Percentiles rank a stretch among this genome's conserved stretches.
Conservation (phyloP, 2,329 filamentous ascomycete genomes). For the Pestalotiopsis sp. region DNA sequence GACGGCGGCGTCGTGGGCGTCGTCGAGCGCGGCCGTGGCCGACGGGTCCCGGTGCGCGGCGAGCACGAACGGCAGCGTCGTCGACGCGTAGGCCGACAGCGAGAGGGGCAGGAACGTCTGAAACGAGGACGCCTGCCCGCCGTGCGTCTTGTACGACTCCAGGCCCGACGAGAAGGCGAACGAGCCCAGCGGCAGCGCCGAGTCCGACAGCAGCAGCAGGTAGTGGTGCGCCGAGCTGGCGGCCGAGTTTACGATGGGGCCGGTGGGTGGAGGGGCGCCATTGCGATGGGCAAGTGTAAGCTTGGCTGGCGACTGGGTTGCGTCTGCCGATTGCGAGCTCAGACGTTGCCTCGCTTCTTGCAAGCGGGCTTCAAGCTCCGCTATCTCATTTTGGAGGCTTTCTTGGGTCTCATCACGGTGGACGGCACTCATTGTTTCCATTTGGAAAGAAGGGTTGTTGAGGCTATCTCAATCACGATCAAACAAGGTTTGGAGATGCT, state of each 20-base stretch:
- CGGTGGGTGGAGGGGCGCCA: slow-evolving; percentile 11
- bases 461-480: neutral
- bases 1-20: slow-evolving; percentile 74
- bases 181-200: slow-evolving; percentile 79
- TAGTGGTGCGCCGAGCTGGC: slow-evolving; percentile 55
- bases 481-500: neutral
- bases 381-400: slow-evolving; percentile 54
- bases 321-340: slow-evolving; percentile 12
- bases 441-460: neutral
- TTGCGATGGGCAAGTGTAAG: slow-evolving; percentile 5
- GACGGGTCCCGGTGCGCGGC: slow-evolving; percentile 61
- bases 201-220: slow-evolving; percentile 77
- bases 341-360: slow-evolving; percentile 38
- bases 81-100: slow-evolving; percentile 69
- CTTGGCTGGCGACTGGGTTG: slow-evolving; percentile 10
- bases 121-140: slow-evolving; percentile 51
- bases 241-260: slow-evolving; percentile 7
- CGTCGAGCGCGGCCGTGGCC: slow-evolving; percentile 63
- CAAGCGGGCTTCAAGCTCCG: slow-evolving; percentile 56
- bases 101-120: slow-evolving; percentile 70
- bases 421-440: slow-evolving; percentile 32
- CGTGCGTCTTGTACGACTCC: slow-evolving; percentile 80
- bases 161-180: slow-evolving; percentile 85
- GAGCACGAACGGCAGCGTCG: slow-evolving; percentile 74
- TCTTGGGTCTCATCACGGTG: slow-evolving; percentile 19